Base-by-base conservation (phyloP, 2,329 filamentous ascomycete genomes). In the Beauveria australis region DNA sequence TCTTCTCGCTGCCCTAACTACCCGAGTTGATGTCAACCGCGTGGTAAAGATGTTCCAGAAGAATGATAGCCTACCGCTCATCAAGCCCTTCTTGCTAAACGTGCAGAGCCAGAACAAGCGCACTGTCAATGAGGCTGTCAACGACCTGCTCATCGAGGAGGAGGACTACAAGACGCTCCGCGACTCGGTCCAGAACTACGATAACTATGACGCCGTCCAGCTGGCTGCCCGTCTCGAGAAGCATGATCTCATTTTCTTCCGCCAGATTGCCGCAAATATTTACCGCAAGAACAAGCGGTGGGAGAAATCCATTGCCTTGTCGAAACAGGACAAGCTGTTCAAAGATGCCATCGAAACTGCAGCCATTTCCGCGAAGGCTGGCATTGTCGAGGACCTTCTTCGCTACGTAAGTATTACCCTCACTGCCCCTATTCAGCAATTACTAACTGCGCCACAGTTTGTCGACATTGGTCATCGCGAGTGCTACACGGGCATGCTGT, bases 281-380 rank as follows among this genome's bases (percentile, higher is more conserved):
- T 99, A 97, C 81, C 92, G 95, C 74, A 99, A 97, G 84, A 97
- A 96, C 82, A 97, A 97, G 88, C 86, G 94, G 65, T 99, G 95
- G 95, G 93, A 97, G 79, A 97, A 97, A 80, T 97, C 92, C 4
- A 99, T 99, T 74, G 86, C 91, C 40, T 81, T 99, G 52, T 97
- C 93, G 18, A 99, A 99, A 83, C 93, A 99, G 75, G 94, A 99
- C 80, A 97, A 97, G 84, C 81, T 99, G 18, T 99, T 94, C 88
- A 97, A 97, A 82, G 94, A 99, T 77, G 94, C 95, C 28, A 97
- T 99, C 65, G 94, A 99, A 82, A 99, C 94, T 16, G 86, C 95
- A 37, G 94, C 94, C 30, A 89, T 97, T 60, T 97, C 93, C 56
- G 82, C 83, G 72, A 97, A 97, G 83, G 73, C 82, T 14, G 92